Evolutionary conservation across 2,329 filamentous ascomycete genomes (phyloP).

Genomic region (Penicillium sp.): DNA sequence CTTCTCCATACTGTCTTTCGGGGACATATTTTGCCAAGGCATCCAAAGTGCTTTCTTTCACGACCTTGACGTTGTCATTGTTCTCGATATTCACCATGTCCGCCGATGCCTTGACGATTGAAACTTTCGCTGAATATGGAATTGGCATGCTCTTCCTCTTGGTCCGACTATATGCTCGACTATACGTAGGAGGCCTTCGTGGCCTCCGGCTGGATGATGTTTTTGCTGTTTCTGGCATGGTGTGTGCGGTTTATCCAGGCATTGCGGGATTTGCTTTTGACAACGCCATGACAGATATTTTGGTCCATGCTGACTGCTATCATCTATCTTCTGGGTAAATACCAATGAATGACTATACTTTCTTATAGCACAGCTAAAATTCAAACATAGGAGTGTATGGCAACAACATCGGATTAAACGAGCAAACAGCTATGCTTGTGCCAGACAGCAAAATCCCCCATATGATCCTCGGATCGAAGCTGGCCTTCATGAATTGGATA

Average conservation of each 20-base stretch:
- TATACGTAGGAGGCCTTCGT: conserved; percentile 9
- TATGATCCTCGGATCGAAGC: conserved; percentile 29
- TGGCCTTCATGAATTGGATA: conserved; percentile 35
- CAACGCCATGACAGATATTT: conserved; percentile 7
- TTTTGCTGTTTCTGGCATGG: conserved; percentile 17
- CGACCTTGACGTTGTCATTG: background rate
- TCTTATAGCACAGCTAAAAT: background rate
- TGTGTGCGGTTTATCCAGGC: background rate
- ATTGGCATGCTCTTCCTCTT: conserved; percentile 17
- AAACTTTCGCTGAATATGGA: conserved; percentile 20
- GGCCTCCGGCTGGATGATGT: conserved; percentile 16
- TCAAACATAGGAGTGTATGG: conserved; percentile 22
- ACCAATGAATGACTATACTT: background rate
- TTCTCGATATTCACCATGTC: conserved; percentile 1
- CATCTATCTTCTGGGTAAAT: conserved; percentile 12
- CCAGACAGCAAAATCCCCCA: conserved; percentile 22
- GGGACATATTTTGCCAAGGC: background rate
- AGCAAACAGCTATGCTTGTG: conserved; percentile 25
- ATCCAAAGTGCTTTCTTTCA: background rate
- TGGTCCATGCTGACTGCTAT: conserved; percentile 13
- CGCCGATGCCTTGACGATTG: conserved; percentile 8
- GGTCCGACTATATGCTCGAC: conserved; percentile 12
- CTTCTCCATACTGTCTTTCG: background rate
- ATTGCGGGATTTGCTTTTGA: background rate
- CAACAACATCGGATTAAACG: conserved; percentile 31